phyloP scores from a whole-genome alignment of 495 filamentous ascomycete genomes.

The Penicillium steckii region DNA sequence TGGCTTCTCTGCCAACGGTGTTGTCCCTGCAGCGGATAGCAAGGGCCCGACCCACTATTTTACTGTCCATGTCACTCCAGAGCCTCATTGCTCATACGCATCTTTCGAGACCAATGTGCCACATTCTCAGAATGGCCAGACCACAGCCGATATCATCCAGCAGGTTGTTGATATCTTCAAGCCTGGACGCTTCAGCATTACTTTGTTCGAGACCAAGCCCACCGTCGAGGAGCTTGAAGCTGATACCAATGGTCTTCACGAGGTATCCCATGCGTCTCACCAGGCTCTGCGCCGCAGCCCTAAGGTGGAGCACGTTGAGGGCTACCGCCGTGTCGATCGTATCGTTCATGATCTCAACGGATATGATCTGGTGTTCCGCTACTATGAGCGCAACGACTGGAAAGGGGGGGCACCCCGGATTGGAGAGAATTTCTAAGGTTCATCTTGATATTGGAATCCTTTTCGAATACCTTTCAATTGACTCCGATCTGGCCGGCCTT shows the following conservation, averaged over 20 bases:
- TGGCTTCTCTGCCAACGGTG: conserved; percentile 96
- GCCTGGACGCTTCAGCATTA: conserved; percentile 94
- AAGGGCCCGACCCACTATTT: conserved; percentile 82
- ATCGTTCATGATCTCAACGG: conserved; percentile 98
- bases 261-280: conserved; percentile 44
- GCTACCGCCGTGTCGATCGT: conserved; percentile 87
- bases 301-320: conserved; percentile 79
- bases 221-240: conserved; percentile 37
- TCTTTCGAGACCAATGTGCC: conserved; percentile 99
- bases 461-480: background rate
- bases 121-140: conserved; percentile 80
- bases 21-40: conserved; percentile 76
- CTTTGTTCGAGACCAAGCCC: conserved; percentile 89
- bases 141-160: conserved; percentile 85
- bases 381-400: conserved; percentile 93
- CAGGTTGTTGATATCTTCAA: conserved; percentile 95
- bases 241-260: conserved; percentile 35
- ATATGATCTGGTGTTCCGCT: conserved; percentile 95
- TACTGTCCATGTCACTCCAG: conserved; percentile 97
- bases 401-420: conserved; percentile 73
- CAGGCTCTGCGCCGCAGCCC: conserved; percentile 51
- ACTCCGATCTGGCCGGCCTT: conserved; percentile 12
- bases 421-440: conserved; percentile 55
- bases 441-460: background rate
- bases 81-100: conserved; percentile 97